Percentiles rank a stretch among this genome's conserved stretches.
These are phyloP conservation scores for Orbilia blumenaviensis DNA, from an alignment of 2,329 filamentous ascomycete genomes.

Conservation along the genomic window DNA sequence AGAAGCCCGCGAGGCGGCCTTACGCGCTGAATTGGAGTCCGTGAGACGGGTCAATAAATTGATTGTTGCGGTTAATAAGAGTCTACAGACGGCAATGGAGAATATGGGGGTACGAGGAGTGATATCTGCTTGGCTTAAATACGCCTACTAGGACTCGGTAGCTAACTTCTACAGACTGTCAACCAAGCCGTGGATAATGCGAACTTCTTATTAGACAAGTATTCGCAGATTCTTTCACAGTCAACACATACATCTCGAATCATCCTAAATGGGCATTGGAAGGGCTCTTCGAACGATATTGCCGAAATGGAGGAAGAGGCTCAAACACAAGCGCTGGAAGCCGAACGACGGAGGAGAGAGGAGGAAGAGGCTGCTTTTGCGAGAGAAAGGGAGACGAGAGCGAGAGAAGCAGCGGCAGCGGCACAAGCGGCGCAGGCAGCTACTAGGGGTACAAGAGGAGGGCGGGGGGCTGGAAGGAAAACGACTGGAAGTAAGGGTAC, in stretches of 20 bases:
- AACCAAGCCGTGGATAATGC: conserved; percentile 67
- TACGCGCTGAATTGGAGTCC: conserved; percentile 81
- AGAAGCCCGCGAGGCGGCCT: conserved; percentile 75
- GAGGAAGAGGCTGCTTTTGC: conserved; percentile 79
- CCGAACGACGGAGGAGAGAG: conserved; percentile 80
- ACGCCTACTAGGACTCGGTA: not conserved
- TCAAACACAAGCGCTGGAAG: conserved; percentile 75
- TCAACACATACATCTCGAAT: conserved; percentile 97
- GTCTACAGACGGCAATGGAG: conserved; percentile 74
- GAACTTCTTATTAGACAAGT: conserved; percentile 88
- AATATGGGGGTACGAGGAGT: conserved; percentile 83
- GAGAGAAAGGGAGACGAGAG: conserved; percentile 63
- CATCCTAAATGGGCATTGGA: conserved; percentile 86
- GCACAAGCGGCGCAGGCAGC: conserved; percentile 58
- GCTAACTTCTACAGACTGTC: conserved; percentile 50
- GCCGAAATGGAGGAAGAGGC: conserved; percentile 86
- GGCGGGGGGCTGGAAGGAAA: conserved; percentile 38
- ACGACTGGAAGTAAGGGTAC: conserved; percentile 39
- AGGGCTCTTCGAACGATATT: conserved; percentile 85
- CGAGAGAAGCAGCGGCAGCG: conserved; percentile 59
- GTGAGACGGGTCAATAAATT: conserved; percentile 87
- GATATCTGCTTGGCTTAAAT: not conserved
- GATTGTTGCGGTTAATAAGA: conserved; percentile 79
- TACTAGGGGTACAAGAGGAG: conserved; percentile 19
- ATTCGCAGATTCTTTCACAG: conserved; percentile 94